Base-by-base conservation (phyloP, 352 stramenopile species). In the Pythium oligandrum region DNA sequence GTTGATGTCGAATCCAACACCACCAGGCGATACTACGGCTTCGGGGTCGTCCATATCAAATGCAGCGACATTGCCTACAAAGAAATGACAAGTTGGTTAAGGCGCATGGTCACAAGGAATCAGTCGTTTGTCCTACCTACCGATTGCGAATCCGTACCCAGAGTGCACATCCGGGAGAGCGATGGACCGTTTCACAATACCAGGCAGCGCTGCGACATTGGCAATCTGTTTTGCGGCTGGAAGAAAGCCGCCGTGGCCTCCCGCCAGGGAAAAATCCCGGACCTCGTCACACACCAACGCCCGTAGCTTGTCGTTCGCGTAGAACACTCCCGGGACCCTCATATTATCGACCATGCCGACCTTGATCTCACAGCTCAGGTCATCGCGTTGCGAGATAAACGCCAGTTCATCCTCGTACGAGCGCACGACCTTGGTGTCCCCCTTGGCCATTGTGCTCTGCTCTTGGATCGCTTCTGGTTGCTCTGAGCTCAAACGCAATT, bases 81-180 rank as follows among this genome's bases (percentile, higher is more conserved):
- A 26, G 17, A 26, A 26, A 26, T 0, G 17, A 0, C 17, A 26
- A 26, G 17, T 26, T 26, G 17, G 17, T 26, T 26, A 26, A 26
- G 17, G 17, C 17, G 17, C 17, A 26, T 26, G 17, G 17, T 26
- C 17, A 26, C 17, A 26, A 26, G 17, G 17, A 26, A 26, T 26
- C 17, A 26, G 17, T 26, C 17, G 17, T 26, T 26, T 26, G 17
- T 26, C 17, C 17, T 26, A 9, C 17, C 17, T 26, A 9, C 86
- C 86, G 48, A 96, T 93, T 40, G 81, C 78, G 55, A 96, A 96
- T n/a, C 86, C 86, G 64, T 95, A 96, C 3, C 86, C 86, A 2
- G 75, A 87, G 65, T 96, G 86, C 2, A 89, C 65, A 67, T 96
- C 86, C 5, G 86, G 86, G 55, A 94, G 71, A 4, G 77, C 83